Conservation (phyloP, 495 filamentous ascomycete genomes). For the Penicillium egyptiacum region DNA sequence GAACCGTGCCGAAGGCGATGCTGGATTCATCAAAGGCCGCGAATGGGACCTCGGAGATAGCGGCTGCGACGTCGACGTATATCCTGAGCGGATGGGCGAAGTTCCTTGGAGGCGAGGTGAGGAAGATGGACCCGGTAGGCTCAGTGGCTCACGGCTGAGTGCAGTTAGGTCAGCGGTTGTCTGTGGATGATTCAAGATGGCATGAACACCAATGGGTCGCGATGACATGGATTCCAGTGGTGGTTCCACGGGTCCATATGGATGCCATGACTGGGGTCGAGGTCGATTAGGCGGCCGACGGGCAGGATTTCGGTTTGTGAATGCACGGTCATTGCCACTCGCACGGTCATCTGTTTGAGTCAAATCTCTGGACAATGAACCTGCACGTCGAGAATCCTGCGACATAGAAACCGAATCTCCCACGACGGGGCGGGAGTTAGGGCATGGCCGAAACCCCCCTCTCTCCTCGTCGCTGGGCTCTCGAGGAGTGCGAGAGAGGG, state of each 20-base stretch:
- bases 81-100: slow-evolving; percentile 35
- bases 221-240: slow-evolving; percentile 37
- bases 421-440: slow-evolving; percentile 30
- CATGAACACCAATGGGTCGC: slow-evolving; percentile 52
- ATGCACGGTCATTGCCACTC: slow-evolving; percentile 32
- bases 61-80: slow-evolving; percentile 35
- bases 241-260: slow-evolving; percentile 41
- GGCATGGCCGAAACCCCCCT: slow-evolving; percentile 49
- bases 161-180: slow-evolving; percentile 24
- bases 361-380: slow-evolving; percentile 33
- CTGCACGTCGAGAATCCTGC: slow-evolving; percentile 40
- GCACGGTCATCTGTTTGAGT: slow-evolving; percentile 24
- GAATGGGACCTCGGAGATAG: slow-evolving; percentile 42
- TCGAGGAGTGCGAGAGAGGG: slow-evolving; percentile 42
- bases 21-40: slow-evolving; percentile 62
- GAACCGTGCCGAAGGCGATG: slow-evolving; percentile 57
- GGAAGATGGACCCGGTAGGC: slow-evolving; percentile 26
- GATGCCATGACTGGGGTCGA: slow-evolving; percentile 42
- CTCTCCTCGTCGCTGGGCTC: slow-evolving; percentile 40
- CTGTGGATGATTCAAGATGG: slow-evolving; percentile 50
- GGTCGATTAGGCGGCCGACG: slow-evolving; percentile 33
- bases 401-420: slow-evolving; percentile 51
- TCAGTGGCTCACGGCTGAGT: slow-evolving; percentile 29
- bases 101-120: slow-evolving; percentile 36
- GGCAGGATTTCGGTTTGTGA: slow-evolving; percentile 23